Conservation (phyloP, 768 basidiomycete species). For the Cubamyces lactineus region DNA sequence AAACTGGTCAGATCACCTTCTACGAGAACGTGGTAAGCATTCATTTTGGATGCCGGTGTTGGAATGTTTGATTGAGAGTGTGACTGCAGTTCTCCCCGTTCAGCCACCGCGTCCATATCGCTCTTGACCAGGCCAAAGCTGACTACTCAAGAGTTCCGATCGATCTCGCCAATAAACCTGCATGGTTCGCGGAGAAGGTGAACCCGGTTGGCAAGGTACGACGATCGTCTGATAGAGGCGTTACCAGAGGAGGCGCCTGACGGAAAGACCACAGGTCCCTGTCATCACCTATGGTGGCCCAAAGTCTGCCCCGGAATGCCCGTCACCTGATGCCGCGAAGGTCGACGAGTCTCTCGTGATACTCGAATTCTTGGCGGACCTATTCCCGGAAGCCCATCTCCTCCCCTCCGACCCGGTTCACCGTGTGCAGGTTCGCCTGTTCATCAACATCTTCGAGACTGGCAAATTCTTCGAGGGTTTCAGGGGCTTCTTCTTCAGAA, state of each 20-base stretch:
- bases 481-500: slow-evolving; percentile 37
- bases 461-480: slow-evolving; percentile 44
- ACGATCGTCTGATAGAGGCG: too few relatives aligned
- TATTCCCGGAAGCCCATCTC: slow-evolving; percentile 50
- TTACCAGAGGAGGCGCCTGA: too few relatives aligned
- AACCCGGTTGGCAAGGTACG: slow-evolving; percentile 66
- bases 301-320: slow-evolving; percentile 51
- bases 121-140: slow-evolving; percentile 57
- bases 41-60: too few relatives aligned
- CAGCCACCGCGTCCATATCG: slow-evolving; percentile 48
- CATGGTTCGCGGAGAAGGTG: slow-evolving; percentile 65
- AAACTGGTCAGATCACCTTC: slow-evolving; percentile 15
- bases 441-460: slow-evolving; percentile 51
- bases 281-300: slow-evolving; percentile 65
- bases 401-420: slow-evolving; percentile 57
- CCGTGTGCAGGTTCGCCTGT: slow-evolving; percentile 62
- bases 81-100: slow-evolving; percentile 6
- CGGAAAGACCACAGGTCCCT: slow-evolving; percentile 45
- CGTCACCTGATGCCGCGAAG: slow-evolving; percentile 61
- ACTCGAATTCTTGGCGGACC: slow-evolving; percentile 66
- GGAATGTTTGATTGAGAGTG: neutral
- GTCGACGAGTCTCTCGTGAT: slow-evolving; percentile 65
- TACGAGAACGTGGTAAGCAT: slow-evolving; percentile 2
- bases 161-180: slow-evolving; percentile 63
- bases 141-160: slow-evolving; percentile 55